Conservation (phyloP, 345 rosid genomes). For the Ricinus communis region DNA sequence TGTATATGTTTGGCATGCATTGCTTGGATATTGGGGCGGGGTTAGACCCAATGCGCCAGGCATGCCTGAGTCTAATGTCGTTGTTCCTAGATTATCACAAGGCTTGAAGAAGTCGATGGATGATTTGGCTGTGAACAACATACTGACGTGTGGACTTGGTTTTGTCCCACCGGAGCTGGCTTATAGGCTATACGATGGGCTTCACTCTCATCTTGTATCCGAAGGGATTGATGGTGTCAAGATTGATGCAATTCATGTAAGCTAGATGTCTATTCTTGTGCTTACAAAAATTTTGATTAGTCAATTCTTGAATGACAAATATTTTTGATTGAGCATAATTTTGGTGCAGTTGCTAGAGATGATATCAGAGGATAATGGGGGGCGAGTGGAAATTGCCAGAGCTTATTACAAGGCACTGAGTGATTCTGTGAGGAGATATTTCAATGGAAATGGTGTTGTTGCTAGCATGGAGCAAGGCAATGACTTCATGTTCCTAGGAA, state of each 20-base stretch:
- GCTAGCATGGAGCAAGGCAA: constrained; percentile 97
- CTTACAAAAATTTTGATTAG: too few species aligned
- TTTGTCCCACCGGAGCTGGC: constrained; percentile 65
- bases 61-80: too few species aligned
- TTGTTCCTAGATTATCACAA: constrained; percentile 55
- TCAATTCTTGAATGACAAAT: too few species aligned
- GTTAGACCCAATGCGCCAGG: constrained; percentile 67
- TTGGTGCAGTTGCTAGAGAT: constrained; percentile 67
- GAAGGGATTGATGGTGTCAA: constrained; percentile 91
- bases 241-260: constrained; percentile 93
- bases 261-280: constrained; percentile 12
- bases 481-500: constrained; percentile 96
- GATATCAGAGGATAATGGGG: constrained; percentile 80
- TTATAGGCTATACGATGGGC: constrained; percentile 65
- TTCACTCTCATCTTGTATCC: constrained; percentile 66
- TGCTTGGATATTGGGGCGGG: constrained; percentile 98
- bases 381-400: constrained; percentile 80
- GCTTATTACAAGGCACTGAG: constrained; percentile 79
- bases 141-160: constrained; percentile 64
- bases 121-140: constrained; percentile 89
- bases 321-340: too few species aligned
- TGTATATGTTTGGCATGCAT: constrained; percentile 92
- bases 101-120: constrained; percentile 76
- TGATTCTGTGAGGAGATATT: constrained; percentile 70
- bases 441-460: constrained; percentile 88